Percentiles rank a stretch among this genome's conserved stretches.
These are phyloP conservation scores for Exophiala sp. DNA, from an alignment of 2,329 filamentous ascomycete species.

Conservation along the genomic window DNA sequence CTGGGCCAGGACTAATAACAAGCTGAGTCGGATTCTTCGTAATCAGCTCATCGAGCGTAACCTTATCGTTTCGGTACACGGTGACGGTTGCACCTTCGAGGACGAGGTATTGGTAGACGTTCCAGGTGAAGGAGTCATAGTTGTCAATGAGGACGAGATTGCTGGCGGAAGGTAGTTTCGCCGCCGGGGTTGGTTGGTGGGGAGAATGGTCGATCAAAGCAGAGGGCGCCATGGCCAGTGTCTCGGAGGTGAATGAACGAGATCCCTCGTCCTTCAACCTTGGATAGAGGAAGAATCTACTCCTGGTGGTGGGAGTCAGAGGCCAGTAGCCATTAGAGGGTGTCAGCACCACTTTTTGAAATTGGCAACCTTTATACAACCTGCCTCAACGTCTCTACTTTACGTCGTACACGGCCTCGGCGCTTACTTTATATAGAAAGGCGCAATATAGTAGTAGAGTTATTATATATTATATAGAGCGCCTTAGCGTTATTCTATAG, in stretches of 20 bases:
- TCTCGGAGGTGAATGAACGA: neutral
- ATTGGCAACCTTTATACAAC: too few species aligned
- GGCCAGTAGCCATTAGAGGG: too few species aligned
- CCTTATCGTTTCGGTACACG: constrained; percentile 87
- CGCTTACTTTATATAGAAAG: too few species aligned
- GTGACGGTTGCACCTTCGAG: constrained; percentile 90
- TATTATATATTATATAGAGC: too few species aligned
- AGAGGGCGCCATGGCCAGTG: constrained; percentile 38
- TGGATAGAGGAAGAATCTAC: neutral
- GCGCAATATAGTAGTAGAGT: too few species aligned
- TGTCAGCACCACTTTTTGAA: too few species aligned
- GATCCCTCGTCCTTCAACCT: neutral
- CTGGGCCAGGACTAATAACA: constrained; percentile 89
- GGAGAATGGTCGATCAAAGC: constrained; percentile 75
- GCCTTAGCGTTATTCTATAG: too few species aligned
- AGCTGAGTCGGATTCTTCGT: constrained; percentile 83
- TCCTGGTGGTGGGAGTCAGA: neutral
- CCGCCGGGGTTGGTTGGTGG: constrained; percentile 68
- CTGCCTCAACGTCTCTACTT: too few species aligned
- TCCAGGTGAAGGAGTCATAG: constrained; percentile 99
- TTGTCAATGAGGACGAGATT: constrained; percentile 97
- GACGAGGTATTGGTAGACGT: constrained; percentile 95
- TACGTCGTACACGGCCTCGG: too few species aligned
- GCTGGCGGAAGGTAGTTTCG: constrained; percentile 69
- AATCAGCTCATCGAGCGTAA: constrained; percentile 76